Conservation (phyloP, 2,329 filamentous ascomycete genomes). For the Alternaria hordeiaustralica region DNA sequence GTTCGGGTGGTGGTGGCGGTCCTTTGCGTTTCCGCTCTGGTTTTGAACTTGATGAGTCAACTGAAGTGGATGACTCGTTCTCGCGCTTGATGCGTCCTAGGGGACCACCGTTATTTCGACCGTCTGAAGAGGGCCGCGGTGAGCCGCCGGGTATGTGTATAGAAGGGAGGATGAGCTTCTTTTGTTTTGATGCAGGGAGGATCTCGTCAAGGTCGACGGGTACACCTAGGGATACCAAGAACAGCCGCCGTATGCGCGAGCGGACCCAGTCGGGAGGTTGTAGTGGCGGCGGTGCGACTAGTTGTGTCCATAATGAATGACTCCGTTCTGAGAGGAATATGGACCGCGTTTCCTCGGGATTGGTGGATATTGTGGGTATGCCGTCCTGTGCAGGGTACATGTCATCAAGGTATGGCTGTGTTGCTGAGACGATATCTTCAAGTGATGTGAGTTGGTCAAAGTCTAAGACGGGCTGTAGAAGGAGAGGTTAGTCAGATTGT, state of each 20-base stretch:
- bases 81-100: slow-evolving; percentile 48
- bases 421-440: slow-evolving; percentile 65
- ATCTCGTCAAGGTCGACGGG: slow-evolving; percentile 98
- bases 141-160: slow-evolving; percentile 57
- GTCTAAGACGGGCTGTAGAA: slow-evolving; percentile 68
- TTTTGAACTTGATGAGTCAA: slow-evolving; percentile 47
- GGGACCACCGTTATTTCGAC: slow-evolving; percentile 38
- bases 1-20: slow-evolving; percentile 71
- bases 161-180: slow-evolving; percentile 93
- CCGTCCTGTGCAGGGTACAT: slow-evolving; percentile 59
- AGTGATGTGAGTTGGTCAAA: slow-evolving; percentile 66
- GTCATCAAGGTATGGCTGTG: slow-evolving; percentile 69
- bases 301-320: slow-evolving; percentile 92
- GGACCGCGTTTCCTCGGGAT: slow-evolving; percentile 33
- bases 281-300: slow-evolving; percentile 91
- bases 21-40: slow-evolving; percentile 59
- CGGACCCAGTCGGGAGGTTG: slow-evolving; percentile 98
- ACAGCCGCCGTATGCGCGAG: slow-evolving; percentile 90
- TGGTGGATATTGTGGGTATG: slow-evolving; percentile 53
- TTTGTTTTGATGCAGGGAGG: slow-evolving; percentile 94
- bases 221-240: slow-evolving; percentile 93
- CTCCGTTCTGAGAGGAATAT: slow-evolving; percentile 79
- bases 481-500: slow-evolving; percentile 38
- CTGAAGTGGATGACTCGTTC: slow-evolving; percentile 48
- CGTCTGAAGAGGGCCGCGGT: slow-evolving; percentile 47